Conservation (phyloP, 805 yeast species). For the Dipodascopsis tothii region DNA sequence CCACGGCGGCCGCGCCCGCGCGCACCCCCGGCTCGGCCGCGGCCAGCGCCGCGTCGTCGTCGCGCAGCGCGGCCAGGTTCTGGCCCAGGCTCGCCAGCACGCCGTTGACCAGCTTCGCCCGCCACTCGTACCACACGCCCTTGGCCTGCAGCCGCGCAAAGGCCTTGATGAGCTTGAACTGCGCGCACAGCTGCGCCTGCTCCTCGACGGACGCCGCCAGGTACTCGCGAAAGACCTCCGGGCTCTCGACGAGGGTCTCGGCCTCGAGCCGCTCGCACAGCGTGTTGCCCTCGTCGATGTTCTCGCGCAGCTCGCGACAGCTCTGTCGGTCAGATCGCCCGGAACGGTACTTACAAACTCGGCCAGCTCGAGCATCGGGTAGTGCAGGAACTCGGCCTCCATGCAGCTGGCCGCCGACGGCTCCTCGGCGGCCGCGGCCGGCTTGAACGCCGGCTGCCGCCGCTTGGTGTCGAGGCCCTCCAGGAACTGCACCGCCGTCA, state of each 20-base stretch:
- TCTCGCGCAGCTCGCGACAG: constrained; percentile 46
- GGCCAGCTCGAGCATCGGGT: constrained; percentile 43
- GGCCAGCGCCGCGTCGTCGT: no score
- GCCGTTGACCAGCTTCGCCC: constrained; percentile 44
- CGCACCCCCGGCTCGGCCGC: no score
- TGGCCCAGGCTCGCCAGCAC: constrained; percentile 32
- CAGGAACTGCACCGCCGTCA: constrained; percentile 29
- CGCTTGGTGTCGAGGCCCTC: constrained; percentile 26
- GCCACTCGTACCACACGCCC: constrained; percentile 58
- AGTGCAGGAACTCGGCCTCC: constrained; percentile 33
- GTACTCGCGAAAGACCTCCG: constrained; percentile 45
- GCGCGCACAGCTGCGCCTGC: constrained; percentile 39
- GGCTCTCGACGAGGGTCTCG: constrained; percentile 42
- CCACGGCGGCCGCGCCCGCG: no score
- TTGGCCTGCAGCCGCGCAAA: constrained; percentile 47
- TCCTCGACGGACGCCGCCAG: constrained; percentile 36
- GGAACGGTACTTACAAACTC: constrained; percentile 32
- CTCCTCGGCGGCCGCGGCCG: constrained; percentile 17
- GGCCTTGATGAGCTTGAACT: constrained; percentile 44
- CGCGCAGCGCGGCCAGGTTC: constrained; percentile 20
- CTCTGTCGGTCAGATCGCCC: constrained; percentile 27
- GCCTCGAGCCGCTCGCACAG: constrained; percentile 43
- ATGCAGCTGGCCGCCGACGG: constrained; percentile 34
- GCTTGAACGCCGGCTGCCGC: constrained; percentile 22
- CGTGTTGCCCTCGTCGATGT: constrained; percentile 43